Base-by-base conservation (phyloP, 805 yeast species). In the Dipodascus albidus region DNA sequence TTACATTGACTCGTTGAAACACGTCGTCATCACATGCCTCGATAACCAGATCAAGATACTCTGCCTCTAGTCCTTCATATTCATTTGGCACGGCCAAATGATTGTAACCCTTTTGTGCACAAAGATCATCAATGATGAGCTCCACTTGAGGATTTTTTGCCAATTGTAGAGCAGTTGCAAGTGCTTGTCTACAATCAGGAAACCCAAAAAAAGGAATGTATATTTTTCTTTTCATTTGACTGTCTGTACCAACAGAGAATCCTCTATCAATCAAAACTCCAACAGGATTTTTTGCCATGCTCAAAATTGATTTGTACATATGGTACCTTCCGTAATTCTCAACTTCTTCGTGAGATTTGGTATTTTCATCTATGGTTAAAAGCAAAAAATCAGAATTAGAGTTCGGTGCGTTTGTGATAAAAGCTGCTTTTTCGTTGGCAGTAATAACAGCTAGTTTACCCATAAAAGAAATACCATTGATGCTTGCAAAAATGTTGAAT, bases 171-270 rank as follows among this genome's bases (percentile, higher is more conserved):
- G 59, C 55, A 11, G 57, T 33, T 14, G 31, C 47, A 19, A 59
- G 52, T 1, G 60, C 57, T 15, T 53, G 41, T 9, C 47, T 20
- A 23, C 55, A 60, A 42, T 56, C 55, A 2, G 41, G 47, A 24
- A 44, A 48, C 17, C 55, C 57, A 49, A 55, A 55, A 47, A 33
- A 58, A 3, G 56, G 55, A n/a, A 58, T 52, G 41, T 58, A 44
- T 31, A 56, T 48, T 14, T 8, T 38, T 38, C 44, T 38, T 27
- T 55, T 53, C 14, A 52, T 53, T 11, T 23, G 19, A 24, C 17
- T 23, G 1, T 23, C 50, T 15, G 27, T 21, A 15, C 17, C 23
- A 31, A 48, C 42, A 33, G 57, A 56, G 50, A 58, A 33, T n/a
- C 58, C 54, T 4, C 60, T 53, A 31, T 54, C 57, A 24, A 56